phyloP scores from a whole-genome alignment of 2,329 filamentous ascomycete species.

The Pyricularia sp. region DNA sequence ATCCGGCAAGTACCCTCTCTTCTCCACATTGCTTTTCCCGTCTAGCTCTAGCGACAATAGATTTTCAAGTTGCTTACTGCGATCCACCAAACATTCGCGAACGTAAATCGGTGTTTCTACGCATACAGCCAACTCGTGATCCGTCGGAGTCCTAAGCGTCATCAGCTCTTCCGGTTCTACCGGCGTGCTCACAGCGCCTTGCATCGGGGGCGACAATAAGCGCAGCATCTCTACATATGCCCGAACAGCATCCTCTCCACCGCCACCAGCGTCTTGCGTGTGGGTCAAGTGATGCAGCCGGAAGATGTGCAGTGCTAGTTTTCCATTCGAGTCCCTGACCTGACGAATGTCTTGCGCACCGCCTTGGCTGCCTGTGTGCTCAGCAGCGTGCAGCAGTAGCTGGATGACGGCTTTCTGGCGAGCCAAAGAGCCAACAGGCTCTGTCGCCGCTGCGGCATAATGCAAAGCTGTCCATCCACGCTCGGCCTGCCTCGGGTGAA shows the following conservation, averaged over 20 bases:
- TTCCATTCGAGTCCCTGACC: not conserved
- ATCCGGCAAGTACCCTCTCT: too few relatives aligned
- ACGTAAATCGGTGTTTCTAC: not conserved
- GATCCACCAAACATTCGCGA: not conserved
- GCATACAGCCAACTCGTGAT: not conserved
- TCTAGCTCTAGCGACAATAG: too few relatives aligned
- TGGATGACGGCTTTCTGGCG: not conserved
- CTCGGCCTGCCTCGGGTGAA: not conserved
- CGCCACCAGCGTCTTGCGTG: not conserved
- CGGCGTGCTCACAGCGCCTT: too few relatives aligned
- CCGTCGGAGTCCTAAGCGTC: not conserved
- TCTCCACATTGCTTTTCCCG: too few relatives aligned
- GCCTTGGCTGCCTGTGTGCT: not conserved
- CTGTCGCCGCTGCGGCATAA: not conserved
- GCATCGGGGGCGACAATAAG: not conserved
- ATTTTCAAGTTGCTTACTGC: too few relatives aligned
- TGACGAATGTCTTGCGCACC: not conserved
- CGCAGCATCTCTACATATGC: not conserved
- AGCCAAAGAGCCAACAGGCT: not conserved
- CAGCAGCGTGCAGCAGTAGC: not conserved
- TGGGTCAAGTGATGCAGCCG: not conserved
- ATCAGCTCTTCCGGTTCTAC: not conserved
- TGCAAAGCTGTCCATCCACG: not conserved
- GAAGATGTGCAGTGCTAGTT: not conserved
- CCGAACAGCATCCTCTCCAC: not conserved